Base-by-base conservation (phyloP, 2,329 filamentous ascomycete genomes). In the Herpotrichia juniperi region DNA sequence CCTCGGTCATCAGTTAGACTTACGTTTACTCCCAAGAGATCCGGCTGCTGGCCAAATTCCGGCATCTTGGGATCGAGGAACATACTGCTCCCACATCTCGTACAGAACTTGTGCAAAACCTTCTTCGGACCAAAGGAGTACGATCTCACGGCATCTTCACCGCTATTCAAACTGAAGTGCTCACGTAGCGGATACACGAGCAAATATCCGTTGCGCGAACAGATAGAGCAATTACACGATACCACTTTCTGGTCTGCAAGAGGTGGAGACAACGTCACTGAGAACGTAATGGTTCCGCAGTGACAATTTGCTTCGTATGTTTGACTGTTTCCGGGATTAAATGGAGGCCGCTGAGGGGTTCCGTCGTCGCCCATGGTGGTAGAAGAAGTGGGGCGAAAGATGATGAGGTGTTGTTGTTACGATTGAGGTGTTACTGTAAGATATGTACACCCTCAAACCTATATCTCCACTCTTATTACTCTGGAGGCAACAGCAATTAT, bases 211-310 rank as follows among this genome's bases (percentile, higher is more conserved):
- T 78, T 74, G 11, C 79, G 74, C 4, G 69, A 67, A 60, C 81
- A 84, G 42, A 79, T 77, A n/a, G 80, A 82, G 63, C 82, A 84
- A 63, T 78, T 81, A 73, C 82, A 84, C 17, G 76, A 63, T n/a
- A 78, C 42, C 3, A 82, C 74, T 52, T 74, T 67, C 56, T 79
- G 72, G 56, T 79, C 68, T 3, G 76, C 71, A 24, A 83, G 71
- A 22, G 79, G 76, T 21, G 81, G 80, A 25, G 77, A 78, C 39
- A 84, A 73, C 17, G 74, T 77, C 24, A 82, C 71, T 12, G 74
- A 72, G 59, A 82, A 79, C 53, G 75, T 69, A 53, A 84, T 74
- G 47, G 76, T 76, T 39, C 80, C 81, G 66, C 82, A 84, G 63
- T 84, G 81, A 56, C 81, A 84, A 49, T 76, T 78, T 10, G 74